These are phyloP conservation scores for Oryza glaberrima DNA, from an alignment of 176 grass and related monocot species.

Conservation along the genomic window DNA sequence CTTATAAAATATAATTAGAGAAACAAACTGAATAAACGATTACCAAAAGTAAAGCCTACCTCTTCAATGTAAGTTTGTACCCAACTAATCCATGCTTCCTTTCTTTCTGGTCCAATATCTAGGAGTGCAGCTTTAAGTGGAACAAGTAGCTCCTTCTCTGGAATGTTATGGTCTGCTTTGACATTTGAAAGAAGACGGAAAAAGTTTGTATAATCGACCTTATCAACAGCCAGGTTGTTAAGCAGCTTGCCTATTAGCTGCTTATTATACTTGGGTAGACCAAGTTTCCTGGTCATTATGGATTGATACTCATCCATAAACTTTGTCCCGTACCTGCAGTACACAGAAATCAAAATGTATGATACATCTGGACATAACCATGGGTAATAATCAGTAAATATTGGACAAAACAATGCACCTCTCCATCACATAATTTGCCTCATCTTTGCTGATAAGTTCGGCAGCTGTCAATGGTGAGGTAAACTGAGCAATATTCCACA, in stretches of 20 bases:
- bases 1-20: not conserved
- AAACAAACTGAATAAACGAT: conserved; percentile 9
- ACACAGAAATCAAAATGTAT: conserved; percentile 23
- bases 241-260: conserved; percentile 87
- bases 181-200: conserved; percentile 92
- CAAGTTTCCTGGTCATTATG: conserved; percentile 93
- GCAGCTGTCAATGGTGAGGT: conserved; percentile 73
- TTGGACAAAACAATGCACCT: conserved; percentile 55
- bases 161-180: conserved; percentile 62
- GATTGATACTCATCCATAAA: conserved; percentile 99
- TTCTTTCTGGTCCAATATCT: conserved; percentile 97
- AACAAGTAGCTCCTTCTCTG: conserved; percentile 69
- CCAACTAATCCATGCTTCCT: conserved; percentile 96
- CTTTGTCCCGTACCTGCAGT: conserved; percentile 84
- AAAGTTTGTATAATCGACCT: conserved; percentile 98
- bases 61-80: conserved; percentile 90
- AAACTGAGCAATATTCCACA: conserved; percentile 98
- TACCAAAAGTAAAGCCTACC: conserved; percentile 46
- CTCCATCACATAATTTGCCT: conserved; percentile 96
- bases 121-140: conserved; percentile 92
- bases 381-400: not conserved
- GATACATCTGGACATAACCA: not conserved
- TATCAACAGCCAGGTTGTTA: conserved; percentile 85
- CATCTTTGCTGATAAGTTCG: conserved; percentile 81
- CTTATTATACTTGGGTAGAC: conserved; percentile 87